Conservation (phyloP, 345 rosid species). For the Salix exigua region DNA sequence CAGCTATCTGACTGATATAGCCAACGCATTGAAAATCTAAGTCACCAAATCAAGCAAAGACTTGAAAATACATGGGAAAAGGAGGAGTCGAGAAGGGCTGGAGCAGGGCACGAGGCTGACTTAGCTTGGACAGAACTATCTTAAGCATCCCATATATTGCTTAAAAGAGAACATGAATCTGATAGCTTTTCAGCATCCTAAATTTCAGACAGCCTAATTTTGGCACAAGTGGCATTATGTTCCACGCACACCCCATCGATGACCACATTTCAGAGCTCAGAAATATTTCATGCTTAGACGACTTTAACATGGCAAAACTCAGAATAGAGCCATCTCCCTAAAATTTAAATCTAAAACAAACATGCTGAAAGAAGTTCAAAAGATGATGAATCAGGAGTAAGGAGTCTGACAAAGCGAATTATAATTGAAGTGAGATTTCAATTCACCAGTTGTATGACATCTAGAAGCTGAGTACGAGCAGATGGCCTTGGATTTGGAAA, state of each 20-base stretch:
- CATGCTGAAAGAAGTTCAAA: too few relatives aligned
- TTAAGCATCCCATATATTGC: not conserved
- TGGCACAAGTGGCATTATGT: not conserved
- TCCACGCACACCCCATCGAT: not conserved
- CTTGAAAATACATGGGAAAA: not conserved
- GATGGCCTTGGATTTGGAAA: conserved; percentile 64
- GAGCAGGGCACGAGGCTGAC: not conserved
- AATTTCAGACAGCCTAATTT: not conserved
- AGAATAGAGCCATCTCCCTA: too few relatives aligned
- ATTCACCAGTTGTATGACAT: conserved; percentile 52
- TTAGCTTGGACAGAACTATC: not conserved
- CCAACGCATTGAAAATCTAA: too few relatives aligned
- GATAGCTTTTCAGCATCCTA: not conserved
- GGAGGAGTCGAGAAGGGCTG: not conserved
- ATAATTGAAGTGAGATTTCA: not conserved
- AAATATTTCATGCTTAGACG: not conserved
- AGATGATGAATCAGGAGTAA: too few relatives aligned
- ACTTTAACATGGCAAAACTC: not conserved
- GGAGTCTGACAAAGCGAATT: not conserved
- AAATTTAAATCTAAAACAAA: too few relatives aligned
- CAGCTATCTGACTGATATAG: too few relatives aligned
- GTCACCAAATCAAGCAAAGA: too few relatives aligned
- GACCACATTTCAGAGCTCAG: not conserved
- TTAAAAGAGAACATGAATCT: not conserved
- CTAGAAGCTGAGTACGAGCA: conserved; percentile 46